Evolutionary conservation across 1,284 basidiomycete species (phyloP), one percentile per base, ranked within the genome.

Genomic region (Coniferiporia sulphurascens): DNA sequence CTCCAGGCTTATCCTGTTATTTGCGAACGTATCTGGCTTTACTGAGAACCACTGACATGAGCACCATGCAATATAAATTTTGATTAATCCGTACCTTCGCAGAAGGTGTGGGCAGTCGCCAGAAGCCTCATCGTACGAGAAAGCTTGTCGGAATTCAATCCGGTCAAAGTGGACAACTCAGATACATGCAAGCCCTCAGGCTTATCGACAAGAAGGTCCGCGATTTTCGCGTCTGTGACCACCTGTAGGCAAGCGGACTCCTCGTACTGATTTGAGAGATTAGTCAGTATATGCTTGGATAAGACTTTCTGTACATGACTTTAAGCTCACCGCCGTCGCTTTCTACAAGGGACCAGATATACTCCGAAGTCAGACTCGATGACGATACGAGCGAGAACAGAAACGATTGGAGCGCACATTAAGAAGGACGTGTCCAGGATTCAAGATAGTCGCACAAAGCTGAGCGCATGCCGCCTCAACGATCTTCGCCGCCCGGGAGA

Each of bases 61-160:
- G 27, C 17, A 3, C 15, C 9, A 19, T 48, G 46, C 27, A 48
- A 3, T 13, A 2, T 19, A 9, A 48, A 12, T 2, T 13, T 6
- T 27, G n/a, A 3, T 34, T 2, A 10, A 41, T 21, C 55, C 64
- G 17, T 56, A 74, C 74, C 69, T 70, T 78, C 76, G 21, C 64
- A 61, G 64, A 76, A 78, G 52, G 73, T 67, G 58, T 76, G 74
- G 38, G 71, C 69, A 0, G 73, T 69, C 4, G 70, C 70, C 0
- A 78, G 68, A 1, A 74, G 57, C 10, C 76, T 68, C 49, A 78
- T 58, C 12, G 77, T 64, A 35, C 74, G 68, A 15, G 67, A 68
- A 1, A 75, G 62, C 60, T 75, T 76, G 5, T 63, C 63, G n/a
- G 63, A 55, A 19, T 73, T 66, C 15, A 76, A 48, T 2, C 68